A percentile compares a stretch with the other conserved stretches of the same genome.
These are phyloP conservation scores for Artomyces pyxidatus DNA, from an alignment of 768 basidiomycete species.

Conservation along the genomic window DNA sequence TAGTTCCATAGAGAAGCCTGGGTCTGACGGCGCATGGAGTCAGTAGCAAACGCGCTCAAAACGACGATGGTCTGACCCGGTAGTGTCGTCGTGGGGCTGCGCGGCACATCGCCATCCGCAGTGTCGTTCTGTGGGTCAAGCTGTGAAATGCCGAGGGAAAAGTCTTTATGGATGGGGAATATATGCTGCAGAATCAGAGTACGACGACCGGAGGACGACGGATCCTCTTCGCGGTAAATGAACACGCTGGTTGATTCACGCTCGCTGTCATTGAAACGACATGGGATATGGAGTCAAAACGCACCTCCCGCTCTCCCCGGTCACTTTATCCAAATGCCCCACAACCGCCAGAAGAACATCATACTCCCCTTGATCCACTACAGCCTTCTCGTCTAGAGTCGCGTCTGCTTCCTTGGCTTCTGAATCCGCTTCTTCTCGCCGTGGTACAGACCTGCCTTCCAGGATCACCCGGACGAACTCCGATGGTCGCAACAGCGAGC, in stretches of 20 bases:
- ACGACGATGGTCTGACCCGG: no score
- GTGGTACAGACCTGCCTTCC: not conserved
- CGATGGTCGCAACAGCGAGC: not conserved
- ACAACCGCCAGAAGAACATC: not conserved
- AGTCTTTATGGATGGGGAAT: conserved; percentile 6
- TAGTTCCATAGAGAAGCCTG: conserved; percentile 4
- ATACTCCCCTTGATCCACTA: not conserved
- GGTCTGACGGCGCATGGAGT: not conserved
- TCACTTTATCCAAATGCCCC: not conserved
- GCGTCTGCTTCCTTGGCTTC: not conserved
- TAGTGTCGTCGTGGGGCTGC: no score
- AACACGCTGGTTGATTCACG: not conserved
- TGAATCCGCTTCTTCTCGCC: not conserved
- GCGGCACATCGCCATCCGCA: no score
- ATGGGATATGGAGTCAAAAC: not conserved
- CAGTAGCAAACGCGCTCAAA: not conserved
- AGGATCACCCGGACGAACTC: not conserved
- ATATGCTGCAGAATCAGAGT: conserved; percentile 10
- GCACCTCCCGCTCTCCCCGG: not conserved
- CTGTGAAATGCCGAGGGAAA: conserved; percentile 13
- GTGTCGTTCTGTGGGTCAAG: not conserved
- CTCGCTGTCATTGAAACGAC: no score
- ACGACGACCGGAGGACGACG: not conserved
- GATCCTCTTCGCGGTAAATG: not conserved
- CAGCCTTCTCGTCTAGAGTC: not conserved